Base-by-base conservation (phyloP, 2,329 filamentous ascomycete genomes). In the Ascochyta viciae-villosae region DNA sequence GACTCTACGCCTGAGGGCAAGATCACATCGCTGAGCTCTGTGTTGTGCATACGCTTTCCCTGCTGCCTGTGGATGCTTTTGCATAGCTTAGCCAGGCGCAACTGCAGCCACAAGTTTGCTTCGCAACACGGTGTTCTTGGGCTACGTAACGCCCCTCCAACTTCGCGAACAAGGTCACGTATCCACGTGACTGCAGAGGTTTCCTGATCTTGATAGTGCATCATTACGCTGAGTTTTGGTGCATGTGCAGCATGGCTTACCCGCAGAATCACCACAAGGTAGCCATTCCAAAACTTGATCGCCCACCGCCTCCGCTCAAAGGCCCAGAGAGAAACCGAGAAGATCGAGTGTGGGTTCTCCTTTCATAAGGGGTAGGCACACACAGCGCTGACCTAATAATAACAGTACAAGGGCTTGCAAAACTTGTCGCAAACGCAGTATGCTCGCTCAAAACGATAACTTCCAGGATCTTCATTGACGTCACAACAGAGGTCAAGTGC, bases 371-470 rank as follows among this genome's bases (percentile, higher is more conserved):
- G 19, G 3, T 19, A 19, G 19, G 19, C 19, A 19, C 19, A 37
- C 13, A 16, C 27, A 22, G 26, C 52, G 37, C 60, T 57, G 35
- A 46, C 10, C 12, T 31, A 19, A 10, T 9, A 10, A 10, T 7
- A 1, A 1, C 34, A 67, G 65, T 6, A 57, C 57, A 13, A 61
- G 66, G 52, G 66, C 66, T 31, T 69, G 66, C 42, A 63, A 66
- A 40, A 60, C 48, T 7, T 70, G 65, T 42, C 65, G 66, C 23
- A 66, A 48, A 35, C 62, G 66, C 52, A 70, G 65, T 67, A 41
- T 15, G 58, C 34, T n/a, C 15, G 19, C 3, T 8, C 19, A 12
- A 6, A 13, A 31, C 37, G 4, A 13, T 8, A 24, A 12, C 10
- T 2, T 13, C 23, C 23, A 15, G 13, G 4, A 22, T n/a, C 29